These are phyloP conservation scores for Yamadazyma philogaea DNA, from an alignment of 805 yeast genomes.

Conservation along the genomic window DNA sequence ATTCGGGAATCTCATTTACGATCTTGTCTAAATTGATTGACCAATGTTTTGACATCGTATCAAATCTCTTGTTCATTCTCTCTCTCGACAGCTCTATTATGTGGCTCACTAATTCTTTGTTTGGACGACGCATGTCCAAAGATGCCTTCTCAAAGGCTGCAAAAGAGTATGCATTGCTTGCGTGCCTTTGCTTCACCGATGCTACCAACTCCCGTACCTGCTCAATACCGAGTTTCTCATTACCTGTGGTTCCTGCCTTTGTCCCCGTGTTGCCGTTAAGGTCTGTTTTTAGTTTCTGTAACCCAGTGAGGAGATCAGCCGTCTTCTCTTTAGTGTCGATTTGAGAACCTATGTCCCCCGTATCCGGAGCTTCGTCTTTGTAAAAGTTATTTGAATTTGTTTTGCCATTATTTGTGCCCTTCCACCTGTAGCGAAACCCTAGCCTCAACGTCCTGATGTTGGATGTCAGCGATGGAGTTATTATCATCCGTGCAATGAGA, in stretches of 20 bases:
- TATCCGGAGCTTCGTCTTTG: neutral
- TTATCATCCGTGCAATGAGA: neutral
- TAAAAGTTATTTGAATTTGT: no score
- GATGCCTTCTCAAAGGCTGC: conserved; percentile 18
- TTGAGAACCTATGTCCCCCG: neutral
- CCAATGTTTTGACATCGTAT: conserved; percentile 22
- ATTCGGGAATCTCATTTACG: conserved; percentile 5
- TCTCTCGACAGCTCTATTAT: conserved; percentile 17
- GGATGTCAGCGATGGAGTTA: neutral
- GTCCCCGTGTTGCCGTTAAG: neutral
- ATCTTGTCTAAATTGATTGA: conserved; percentile 3
- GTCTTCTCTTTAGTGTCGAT: neutral
- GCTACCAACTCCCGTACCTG: neutral
- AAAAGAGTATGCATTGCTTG: neutral
- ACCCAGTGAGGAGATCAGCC: neutral
- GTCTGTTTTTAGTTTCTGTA: neutral
- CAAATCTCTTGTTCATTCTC: conserved; percentile 21
- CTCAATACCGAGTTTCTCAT: neutral
- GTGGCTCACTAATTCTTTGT: conserved; percentile 17
- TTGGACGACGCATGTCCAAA: conserved; percentile 20
- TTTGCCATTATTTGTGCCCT: neutral
- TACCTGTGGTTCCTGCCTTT: neutral
- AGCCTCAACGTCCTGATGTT: neutral
- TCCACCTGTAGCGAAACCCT: neutral
- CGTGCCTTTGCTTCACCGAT: neutral